Conservation (phyloP, 495 filamentous ascomycete genomes). For the Lasiosphaeria hispida region DNA sequence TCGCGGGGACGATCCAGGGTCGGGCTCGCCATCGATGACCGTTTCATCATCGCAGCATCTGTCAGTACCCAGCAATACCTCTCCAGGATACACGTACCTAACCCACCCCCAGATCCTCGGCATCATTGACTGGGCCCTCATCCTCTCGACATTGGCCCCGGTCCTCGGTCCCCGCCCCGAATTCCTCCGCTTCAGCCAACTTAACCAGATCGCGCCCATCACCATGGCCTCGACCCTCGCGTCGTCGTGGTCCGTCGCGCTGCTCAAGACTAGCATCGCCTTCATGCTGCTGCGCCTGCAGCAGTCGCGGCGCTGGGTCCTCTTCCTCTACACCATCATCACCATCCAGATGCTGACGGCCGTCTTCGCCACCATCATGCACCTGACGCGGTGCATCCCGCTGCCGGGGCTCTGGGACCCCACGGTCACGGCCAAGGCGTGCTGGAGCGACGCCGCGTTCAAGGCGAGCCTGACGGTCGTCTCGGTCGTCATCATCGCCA, state of each 20-base stretch:
- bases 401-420: slow-evolving; percentile 8
- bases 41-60: no score
- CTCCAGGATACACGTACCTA: no score
- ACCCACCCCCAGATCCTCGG: no score
- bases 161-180: no score
- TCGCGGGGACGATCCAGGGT: no score
- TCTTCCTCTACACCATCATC: slow-evolving; percentile 4
- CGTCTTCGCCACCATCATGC: slow-evolving; percentile 8
- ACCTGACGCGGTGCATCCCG: slow-evolving; percentile 13
- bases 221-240: slow-evolving; percentile 4
- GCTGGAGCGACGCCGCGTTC: slow-evolving; percentile 11
- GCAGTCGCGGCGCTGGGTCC: neutral
- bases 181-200: no score
- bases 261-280: slow-evolving; percentile 14
- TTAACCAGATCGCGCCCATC: no score
- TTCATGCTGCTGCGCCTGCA: slow-evolving; percentile 9
- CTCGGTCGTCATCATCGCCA: no score
- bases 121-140: no score
- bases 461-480: slow-evolving; percentile 12
- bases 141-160: no score
- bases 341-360: slow-evolving; percentile 5
- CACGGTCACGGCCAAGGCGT: neutral
- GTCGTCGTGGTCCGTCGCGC: slow-evolving; percentile 9
- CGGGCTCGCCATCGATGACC: no score
- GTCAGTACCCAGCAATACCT: no score